These are phyloP conservation scores for Didymella glomerata DNA, from an alignment of 2,329 filamentous ascomycete genomes.

Conservation along the genomic window DNA sequence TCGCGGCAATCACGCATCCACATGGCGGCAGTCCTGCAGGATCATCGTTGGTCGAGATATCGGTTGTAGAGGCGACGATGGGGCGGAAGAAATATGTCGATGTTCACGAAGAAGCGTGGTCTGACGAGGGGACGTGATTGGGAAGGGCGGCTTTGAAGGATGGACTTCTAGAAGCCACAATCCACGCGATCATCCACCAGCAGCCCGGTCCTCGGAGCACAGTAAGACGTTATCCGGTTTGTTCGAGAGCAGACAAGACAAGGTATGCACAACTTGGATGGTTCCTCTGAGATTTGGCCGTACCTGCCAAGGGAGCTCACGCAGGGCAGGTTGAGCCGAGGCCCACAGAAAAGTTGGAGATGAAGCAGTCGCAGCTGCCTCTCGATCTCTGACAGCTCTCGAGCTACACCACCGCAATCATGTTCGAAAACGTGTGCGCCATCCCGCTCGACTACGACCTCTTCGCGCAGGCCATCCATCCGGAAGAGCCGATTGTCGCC, in stretches of 20 bases:
- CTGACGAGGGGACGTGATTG: conserved; percentile 16
- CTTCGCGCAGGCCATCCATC: conserved; percentile 88
- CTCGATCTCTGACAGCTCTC: neutral
- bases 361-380: neutral
- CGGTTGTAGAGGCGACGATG: neutral
- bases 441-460: conserved; percentile 86
- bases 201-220: neutral
- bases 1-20: conserved; percentile 3
- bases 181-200: neutral
- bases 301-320: conserved; percentile 18
- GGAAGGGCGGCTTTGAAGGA: conserved; percentile 14
- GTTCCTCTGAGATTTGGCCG: conserved; percentile 11
- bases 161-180: conserved; percentile 1
- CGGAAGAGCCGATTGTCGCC: conserved; percentile 81
- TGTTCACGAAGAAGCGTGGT: conserved; percentile 6
- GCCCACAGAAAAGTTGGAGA: conserved; percentile 38
- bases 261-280: neutral
- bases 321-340: conserved; percentile 3
- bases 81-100: neutral
- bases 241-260: neutral
- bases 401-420: conserved; percentile 50
- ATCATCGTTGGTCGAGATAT: conserved; percentile 10
- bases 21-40: conserved; percentile 9
- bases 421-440: conserved; percentile 93
- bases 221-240: neutral